Percentiles rank a stretch among this genome's conserved stretches.
Conservation (phyloP, 495 filamentous ascomycete species). For the Penicillium canariense region DNA sequence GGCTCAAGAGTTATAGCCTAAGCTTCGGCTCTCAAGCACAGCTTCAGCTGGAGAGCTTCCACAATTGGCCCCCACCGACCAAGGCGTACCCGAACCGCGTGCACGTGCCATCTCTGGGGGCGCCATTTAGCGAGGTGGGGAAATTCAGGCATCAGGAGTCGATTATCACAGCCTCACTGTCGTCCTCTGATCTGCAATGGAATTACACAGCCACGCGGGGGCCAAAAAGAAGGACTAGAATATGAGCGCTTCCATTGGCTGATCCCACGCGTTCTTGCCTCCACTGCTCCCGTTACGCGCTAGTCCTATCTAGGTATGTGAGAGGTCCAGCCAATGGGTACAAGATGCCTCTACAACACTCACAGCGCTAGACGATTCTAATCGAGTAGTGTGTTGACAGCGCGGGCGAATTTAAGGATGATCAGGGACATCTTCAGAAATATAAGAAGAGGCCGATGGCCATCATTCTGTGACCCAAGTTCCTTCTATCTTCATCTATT, state of each 20-base stretch:
- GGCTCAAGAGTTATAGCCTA: neutral
- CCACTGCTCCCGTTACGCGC: neutral
- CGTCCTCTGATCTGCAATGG: no score
- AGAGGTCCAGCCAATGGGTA: neutral
- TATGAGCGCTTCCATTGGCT: neutral
- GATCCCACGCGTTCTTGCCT: neutral
- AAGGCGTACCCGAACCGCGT: neutral
- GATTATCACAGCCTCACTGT: no score
- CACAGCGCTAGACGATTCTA: neutral
- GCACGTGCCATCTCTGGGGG: neutral
- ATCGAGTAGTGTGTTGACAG: neutral
- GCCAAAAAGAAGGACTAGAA: no score
- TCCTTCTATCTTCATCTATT: neutral
- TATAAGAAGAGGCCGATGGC: neutral
- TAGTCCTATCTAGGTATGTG: slow-evolving; percentile 1
- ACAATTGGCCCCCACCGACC: neutral
- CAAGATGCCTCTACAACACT: neutral
- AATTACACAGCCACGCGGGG: no score
- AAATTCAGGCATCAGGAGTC: no score
- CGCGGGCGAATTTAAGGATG: neutral
- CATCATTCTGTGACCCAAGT: neutral
- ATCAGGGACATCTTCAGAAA: neutral
- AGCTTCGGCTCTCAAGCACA: neutral
- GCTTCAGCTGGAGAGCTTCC: neutral
- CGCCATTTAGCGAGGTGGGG: neutral